Conservation (phyloP, 2,329 filamentous ascomycete species). For the Aureobasidium sp. region DNA sequence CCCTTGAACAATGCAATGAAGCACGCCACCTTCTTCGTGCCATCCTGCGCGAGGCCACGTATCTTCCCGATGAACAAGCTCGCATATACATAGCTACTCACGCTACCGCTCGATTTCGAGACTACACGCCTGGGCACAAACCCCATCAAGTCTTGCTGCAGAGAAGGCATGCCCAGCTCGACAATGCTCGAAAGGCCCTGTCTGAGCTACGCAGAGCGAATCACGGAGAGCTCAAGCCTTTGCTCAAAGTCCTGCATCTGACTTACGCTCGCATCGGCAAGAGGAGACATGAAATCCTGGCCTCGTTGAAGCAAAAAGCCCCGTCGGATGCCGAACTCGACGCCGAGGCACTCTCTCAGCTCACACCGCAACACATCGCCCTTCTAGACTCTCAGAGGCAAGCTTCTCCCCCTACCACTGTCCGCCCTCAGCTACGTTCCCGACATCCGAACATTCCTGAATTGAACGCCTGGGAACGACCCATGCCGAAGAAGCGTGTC, state of each 20-base stretch:
- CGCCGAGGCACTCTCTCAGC: conserved; percentile 25
- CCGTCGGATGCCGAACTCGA: background rate
- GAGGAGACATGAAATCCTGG: conserved; percentile 44
- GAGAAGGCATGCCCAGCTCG: conserved; percentile 2
- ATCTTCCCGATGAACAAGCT: conserved; percentile 53
- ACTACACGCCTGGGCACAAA: conserved; percentile 27
- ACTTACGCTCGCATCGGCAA: conserved; percentile 53
- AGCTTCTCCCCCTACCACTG: conserved; percentile 26
- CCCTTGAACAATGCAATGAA: conserved; percentile 11
- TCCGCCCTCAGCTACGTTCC: conserved; percentile 21
- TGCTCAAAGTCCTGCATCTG: conserved; percentile 47
- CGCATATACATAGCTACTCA: conserved; percentile 44
- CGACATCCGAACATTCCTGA: conserved; percentile 23
- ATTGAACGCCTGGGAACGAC: conserved; percentile 40
- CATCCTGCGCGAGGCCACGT: conserved; percentile 52
- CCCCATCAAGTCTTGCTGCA: conserved; percentile 18
- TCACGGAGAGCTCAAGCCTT: conserved; percentile 44
- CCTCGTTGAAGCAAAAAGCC: conserved; percentile 23
- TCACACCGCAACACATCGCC: conserved; percentile 29
- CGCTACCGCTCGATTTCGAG: conserved; percentile 43
- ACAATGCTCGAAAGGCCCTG: conserved; percentile 37
- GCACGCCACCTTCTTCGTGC: conserved; percentile 46
- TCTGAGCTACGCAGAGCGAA: conserved; percentile 47
- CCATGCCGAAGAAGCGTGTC: conserved; percentile 40
- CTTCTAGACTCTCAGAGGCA: conserved; percentile 28